Evolutionary conservation across 2,329 filamentous ascomycete genomes (phyloP), one percentile per base, ranked within the genome.

Genomic region (Botrytis paeoniae): DNA sequence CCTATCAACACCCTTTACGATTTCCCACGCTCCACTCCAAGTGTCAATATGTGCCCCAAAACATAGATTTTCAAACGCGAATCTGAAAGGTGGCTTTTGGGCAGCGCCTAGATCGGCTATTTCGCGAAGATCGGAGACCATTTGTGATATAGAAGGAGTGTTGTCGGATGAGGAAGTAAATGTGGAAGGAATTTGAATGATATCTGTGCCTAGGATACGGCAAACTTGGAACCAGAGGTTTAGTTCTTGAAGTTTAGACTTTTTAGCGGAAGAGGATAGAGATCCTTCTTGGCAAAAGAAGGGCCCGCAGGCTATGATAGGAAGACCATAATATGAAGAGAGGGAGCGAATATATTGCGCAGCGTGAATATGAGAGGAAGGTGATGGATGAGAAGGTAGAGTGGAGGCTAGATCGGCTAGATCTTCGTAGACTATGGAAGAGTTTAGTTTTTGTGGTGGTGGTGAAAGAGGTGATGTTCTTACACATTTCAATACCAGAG

Each of bases 211-310:
- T 0, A 95, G 90, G 18, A 86, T 86, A 29, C 86, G 84, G 8
- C 88, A 89, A 18, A 96, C 83, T 59, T 86, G 80, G 76, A 95
- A 90, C 93, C 92, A 95, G 35, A 91, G 83, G 18, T 86, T 83
- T 35, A 95, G 85, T 76, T 93, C 87, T 29, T 87, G 83, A 43
- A 94, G 82, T 6, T 89, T 85, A 39, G 84, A 81, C 1, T 82
- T 81, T 78, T 92, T 91, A 73, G 87, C 84, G 25, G 81, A 77
- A 16, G 91, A 85, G 81, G 94, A 89, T 9, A 89, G 74, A 0
- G 94, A 85, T 1, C 93, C 93, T 76, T 95, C 93, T 82, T 92
- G 94, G 82, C 93, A 89, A 83, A 88, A 87, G 80, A 95, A 95
- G 0, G 93, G 93, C 6, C 91, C 85, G 76, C 79, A 73, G 32